Conservation (phyloP, 1,139 yeast species). For the Hansenula lynferdii region DNA sequence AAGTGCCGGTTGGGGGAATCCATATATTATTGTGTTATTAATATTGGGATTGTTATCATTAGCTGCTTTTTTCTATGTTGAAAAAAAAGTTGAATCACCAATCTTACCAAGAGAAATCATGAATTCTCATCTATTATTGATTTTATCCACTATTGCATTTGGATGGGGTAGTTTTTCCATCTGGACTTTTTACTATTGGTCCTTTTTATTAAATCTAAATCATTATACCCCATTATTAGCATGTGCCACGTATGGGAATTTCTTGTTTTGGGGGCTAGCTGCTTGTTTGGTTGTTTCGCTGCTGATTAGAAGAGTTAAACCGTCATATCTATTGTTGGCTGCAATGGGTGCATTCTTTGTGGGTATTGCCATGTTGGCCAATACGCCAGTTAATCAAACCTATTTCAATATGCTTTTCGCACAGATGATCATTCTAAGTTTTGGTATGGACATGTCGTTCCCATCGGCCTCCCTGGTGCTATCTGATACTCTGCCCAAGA, state of each 20-base stretch:
- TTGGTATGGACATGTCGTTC: conserved; percentile 58
- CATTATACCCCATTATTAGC: conserved; percentile 39
- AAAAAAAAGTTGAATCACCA: conserved; percentile 33
- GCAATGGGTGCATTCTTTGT: conserved; percentile 42
- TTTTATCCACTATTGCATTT: conserved; percentile 28
- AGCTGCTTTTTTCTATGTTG: conserved; percentile 24
- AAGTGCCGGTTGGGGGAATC: conserved; percentile 41
- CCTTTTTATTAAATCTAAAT: conserved; percentile 39
- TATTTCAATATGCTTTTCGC: conserved; percentile 43
- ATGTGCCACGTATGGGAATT: conserved; percentile 41
- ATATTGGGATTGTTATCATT: conserved; percentile 36
- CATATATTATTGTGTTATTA: conserved; percentile 42
- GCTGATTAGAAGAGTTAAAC: conserved; percentile 36
- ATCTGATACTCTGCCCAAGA: conserved; percentile 44
- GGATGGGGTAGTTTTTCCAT: conserved; percentile 62
- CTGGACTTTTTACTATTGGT: conserved; percentile 36
- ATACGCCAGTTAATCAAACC: conserved; percentile 44
- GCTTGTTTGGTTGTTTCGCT: conserved; percentile 43
- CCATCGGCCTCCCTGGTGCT: conserved; percentile 52
- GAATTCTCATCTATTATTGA: conserved; percentile 28
- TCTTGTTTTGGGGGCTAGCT: conserved; percentile 39
- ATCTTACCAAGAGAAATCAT: conserved; percentile 41
- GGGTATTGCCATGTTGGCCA: conserved; percentile 43
- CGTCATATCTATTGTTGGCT: conserved; percentile 39
- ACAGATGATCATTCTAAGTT: conserved; percentile 42